Evolutionary conservation across 129 eudicot genomes (phyloP).

Genomic region (Calendula officinalis): DNA sequence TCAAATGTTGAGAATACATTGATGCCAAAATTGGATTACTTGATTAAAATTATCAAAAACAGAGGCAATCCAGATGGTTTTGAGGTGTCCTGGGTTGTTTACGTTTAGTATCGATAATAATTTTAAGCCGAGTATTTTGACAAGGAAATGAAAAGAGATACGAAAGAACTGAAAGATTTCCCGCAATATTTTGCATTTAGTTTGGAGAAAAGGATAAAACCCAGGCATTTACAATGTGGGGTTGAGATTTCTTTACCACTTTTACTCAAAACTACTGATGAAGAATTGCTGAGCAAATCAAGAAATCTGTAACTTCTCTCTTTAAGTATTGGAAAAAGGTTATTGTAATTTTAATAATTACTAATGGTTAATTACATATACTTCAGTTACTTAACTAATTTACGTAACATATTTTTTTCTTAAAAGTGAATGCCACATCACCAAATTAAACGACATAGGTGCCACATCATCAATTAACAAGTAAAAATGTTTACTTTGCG

Average conservation of each 20-base stretch:
- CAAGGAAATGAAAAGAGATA: slow-evolving; percentile 54
- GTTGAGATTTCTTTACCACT: slow-evolving; percentile 50
- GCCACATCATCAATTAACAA: too few relatives aligned
- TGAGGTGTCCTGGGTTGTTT: slow-evolving; percentile 82
- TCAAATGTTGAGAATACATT: slow-evolving; percentile 79
- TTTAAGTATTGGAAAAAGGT: slow-evolving; percentile 17
- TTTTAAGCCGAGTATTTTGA: slow-evolving; percentile 70
- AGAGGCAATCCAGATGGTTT: slow-evolving; percentile 77
- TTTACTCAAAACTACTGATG: slow-evolving; percentile 79
- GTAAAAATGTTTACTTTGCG: too few relatives aligned
- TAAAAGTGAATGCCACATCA: too few relatives aligned
- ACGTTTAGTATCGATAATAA: slow-evolving; percentile 89
- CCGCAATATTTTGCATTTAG: slow-evolving; percentile 94
- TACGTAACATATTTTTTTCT: too few relatives aligned
- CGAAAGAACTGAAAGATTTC: slow-evolving; percentile 67
- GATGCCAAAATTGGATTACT: slow-evolving; percentile 71
- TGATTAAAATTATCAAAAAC: slow-evolving; percentile 43
- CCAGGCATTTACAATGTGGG: slow-evolving; percentile 67
- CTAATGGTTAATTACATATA: too few relatives aligned
- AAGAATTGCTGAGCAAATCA: slow-evolving; percentile 44
- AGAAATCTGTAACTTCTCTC: slow-evolving; percentile 13
- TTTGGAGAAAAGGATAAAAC: slow-evolving; percentile 91
- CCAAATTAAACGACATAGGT: too few relatives aligned
- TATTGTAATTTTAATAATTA: neutral
- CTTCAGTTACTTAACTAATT: too few relatives aligned